Evolutionary conservation across 78 protist species (phyloP), one percentile per base, ranked within the genome.

Genomic region (Cavenderia fasciculata): DNA sequence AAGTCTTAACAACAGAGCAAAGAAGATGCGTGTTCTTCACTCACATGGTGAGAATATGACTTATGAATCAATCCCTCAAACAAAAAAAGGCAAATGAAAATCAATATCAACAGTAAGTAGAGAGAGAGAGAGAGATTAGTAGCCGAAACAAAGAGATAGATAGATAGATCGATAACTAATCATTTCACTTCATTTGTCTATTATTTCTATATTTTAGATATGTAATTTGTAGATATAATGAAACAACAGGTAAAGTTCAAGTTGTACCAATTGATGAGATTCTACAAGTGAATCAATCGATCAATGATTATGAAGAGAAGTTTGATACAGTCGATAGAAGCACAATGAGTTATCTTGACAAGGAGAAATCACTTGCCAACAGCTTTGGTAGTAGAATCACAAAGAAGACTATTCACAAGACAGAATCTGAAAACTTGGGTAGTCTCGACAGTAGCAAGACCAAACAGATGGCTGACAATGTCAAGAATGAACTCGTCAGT

Each of bases 381-480:
- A 68, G 77, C 54, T 82, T 82, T 68, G 89, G 89, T 52, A 56
- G 73, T 43, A 82, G 68, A 33, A 18, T 82, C 27, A 46, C 89
- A 18, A 82, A 82, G 70, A 82, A 82, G 77, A 82, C 52, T 54
- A 82, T 82, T 51, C 89, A 82, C 52, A 82, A 82, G 56, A 56
- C 56, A 25, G 89, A 82, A 46, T 54, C 72, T 73, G 89, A 68
- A 52, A 52, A 82, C 54, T 44, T 82, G 23, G 77, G 72, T 27
- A 82, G 59, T 44, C 61, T 82, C 5, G 77, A 68, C 72, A 38
- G 34, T 33, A 68, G 33, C 49, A 82, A 68, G 62, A 68, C 89
- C 0, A 68, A 46, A 12, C 29, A 40, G 21, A 27, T 47, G 51
- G 62, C 72, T n/a, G 77, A 27, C 6, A 46, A 4, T 19, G 57